Base-by-base conservation (phyloP, 768 basidiomycete genomes). In the Mycena albidolilacea region DNA sequence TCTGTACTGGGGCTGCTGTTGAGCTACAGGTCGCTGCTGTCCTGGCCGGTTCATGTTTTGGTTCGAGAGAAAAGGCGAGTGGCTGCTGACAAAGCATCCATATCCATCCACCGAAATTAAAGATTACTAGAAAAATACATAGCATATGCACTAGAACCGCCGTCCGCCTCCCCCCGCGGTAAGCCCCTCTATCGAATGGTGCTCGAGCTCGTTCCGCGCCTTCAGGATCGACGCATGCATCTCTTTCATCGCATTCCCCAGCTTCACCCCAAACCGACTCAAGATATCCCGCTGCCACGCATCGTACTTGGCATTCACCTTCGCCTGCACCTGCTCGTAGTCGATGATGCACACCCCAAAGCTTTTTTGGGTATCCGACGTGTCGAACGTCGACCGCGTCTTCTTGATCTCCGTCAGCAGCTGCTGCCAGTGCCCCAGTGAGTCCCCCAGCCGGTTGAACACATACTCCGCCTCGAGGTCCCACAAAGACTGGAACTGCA, bases 401-500 rank as follows among this genome's bases (percentile, higher is more conserved):
- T 97, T 96, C 84, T 97, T 97, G 87, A 99, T 99, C 80, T 98
- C 97, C 11, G 93, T 95, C 15, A 99, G 87, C 5, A 99, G 91
- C 77, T 97, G 95, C 79, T 98, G 96, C 98, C 98, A 99, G 81
- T 93, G 88, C 3, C 91, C 91, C 30, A 99, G 90, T 14, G 95
- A 95, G 82, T 99, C 97, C 10, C 98, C 98, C 8, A 99, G 92
- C 0, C 95, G 93, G 77, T 92, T 92, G 87, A 98, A 99, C 44
- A 99, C 97, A 79, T 95, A 94, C 87, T 99, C 97, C 38, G 97
- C 90, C 82, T 99, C 97, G 52, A 99, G 91, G 80, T 99, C 98
- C 98, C 97, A 99, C 0, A 99, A 87, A 0, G 97, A 97, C 82
- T 99, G 98, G 89, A 99, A 99, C 79, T 97, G 97, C 0, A 99